Base-by-base conservation (phyloP, 2,329 filamentous ascomycete species). In the Paecilomyces dactylethromorphus region DNA sequence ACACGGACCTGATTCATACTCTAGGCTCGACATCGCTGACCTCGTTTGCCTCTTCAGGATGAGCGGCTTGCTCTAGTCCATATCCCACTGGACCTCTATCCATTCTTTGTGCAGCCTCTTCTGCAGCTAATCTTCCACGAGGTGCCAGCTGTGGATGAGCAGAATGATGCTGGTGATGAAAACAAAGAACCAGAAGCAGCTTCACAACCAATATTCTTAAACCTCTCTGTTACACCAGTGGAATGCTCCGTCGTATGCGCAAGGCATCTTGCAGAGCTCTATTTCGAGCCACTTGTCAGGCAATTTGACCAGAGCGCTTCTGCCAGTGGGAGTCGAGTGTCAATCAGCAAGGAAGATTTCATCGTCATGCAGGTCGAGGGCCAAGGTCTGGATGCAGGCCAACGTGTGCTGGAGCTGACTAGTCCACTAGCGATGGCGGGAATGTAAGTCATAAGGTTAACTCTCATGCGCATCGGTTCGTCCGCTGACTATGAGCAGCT, bases 171-270 rank as follows among this genome's bases (percentile, higher is more conserved):
- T 57, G 73, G 76, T 50, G 75, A 75, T 53, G 63, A 74, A 10
- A 69, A 74, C 13, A 62, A 68, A 54, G 56, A 64, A 53, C 51
- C 57, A 55, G 33, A 69, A 59, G 64, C 81, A 77, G 81, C 76
- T 76, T 15, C 79, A 72, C 79, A 80, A 69, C 89, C 94, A 74
- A 86, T 87, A 52, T 97, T 99, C 74, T 83, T 97, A 72, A 97
- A 97, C 74, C 87, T 99, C 65, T 95, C 91, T 62, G 84, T 97
- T 68, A 97, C 92, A 0, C 91, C 92, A 0, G 84, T 96, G 58
- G 94, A 97, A 75, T 96, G 91, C 76, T 96, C 92, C 3, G 84
- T 99, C 56, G 91, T 96, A 57, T 97, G 93, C 71, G 89, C 93
- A 62, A 85, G 85, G 60, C 81, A 84, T 50, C 88, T 91, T 76